Evolutionary conservation across 2,329 filamentous ascomycete genomes (phyloP).

Genomic region (Beauveria bassiana): DNA sequence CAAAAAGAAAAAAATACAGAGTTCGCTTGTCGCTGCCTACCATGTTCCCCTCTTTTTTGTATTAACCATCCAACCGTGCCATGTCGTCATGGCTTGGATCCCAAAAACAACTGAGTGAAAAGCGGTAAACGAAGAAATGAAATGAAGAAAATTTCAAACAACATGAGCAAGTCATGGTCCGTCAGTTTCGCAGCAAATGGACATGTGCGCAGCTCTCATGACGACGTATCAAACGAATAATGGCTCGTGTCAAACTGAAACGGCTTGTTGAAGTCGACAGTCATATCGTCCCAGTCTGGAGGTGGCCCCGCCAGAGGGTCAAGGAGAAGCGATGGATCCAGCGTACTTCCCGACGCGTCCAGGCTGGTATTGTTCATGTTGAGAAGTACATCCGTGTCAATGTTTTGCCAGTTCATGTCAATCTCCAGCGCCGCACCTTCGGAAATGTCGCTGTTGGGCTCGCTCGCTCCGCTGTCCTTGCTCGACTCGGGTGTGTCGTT

Average conservation of each 20-base stretch:
- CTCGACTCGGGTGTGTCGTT: slow-evolving; percentile 59
- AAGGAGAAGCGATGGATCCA: slow-evolving; percentile 24
- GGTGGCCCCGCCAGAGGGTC: slow-evolving; percentile 17
- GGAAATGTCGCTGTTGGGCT: slow-evolving; percentile 55
- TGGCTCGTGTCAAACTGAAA: slow-evolving; percentile 41
- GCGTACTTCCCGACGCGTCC: slow-evolving; percentile 9
- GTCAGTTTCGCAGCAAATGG: neutral
- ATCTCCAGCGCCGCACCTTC: slow-evolving; percentile 48
- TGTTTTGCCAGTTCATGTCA: slow-evolving; percentile 41
- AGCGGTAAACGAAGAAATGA: slow-evolving; percentile 8
- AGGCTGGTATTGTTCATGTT: slow-evolving; percentile 33
- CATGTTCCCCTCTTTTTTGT: neutral
- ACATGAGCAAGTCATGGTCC: neutral
- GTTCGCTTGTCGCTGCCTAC: slow-evolving; percentile 7
- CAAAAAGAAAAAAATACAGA: neutral
- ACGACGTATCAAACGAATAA: slow-evolving; percentile 25
- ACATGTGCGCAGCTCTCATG: neutral
- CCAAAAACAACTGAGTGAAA: slow-evolving; percentile 3
- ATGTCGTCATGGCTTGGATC: neutral
- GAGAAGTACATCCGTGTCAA: slow-evolving; percentile 38
- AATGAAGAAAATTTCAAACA: neutral
- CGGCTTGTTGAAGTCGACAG: slow-evolving; percentile 43
- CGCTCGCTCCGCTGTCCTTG: slow-evolving; percentile 51
- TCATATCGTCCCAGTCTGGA: slow-evolving; percentile 43
- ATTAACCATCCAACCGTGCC: slow-evolving; percentile 3